A percentile compares a stretch with the other conserved stretches of the same genome.
phyloP scores from a whole-genome alignment of 768 basidiomycete species.

The Tulasnella sp. region DNA sequence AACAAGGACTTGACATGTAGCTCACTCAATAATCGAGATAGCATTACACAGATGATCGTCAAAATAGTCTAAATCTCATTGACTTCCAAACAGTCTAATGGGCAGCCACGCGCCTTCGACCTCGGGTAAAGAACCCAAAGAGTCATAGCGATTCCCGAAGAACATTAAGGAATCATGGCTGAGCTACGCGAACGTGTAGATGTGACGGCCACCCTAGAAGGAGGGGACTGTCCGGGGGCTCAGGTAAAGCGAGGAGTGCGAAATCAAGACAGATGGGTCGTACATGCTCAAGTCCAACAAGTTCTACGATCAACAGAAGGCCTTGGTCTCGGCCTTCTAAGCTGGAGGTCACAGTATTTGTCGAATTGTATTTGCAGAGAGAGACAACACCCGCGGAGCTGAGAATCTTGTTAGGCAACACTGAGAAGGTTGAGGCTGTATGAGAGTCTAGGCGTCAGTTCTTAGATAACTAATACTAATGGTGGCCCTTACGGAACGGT shows the following conservation, averaged over 20 bases:
- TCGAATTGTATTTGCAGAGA: not conserved
- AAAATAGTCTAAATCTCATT: not conserved
- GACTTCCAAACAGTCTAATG: not conserved
- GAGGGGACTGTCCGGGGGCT: not conserved
- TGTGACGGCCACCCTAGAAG: not conserved
- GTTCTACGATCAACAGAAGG: not conserved
- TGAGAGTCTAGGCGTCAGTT: not conserved
- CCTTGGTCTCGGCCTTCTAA: not conserved
- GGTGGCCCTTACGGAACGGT: conserved; percentile 1
- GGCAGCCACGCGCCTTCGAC: not conserved
- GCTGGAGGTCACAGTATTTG: not conserved
- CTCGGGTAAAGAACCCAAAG: not conserved
- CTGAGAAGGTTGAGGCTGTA: conserved; percentile 16
- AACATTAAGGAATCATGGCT: not conserved
- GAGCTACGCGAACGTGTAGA: not conserved
- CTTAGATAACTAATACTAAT: not conserved
- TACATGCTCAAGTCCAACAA: conserved; percentile 1
- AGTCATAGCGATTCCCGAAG: not conserved
- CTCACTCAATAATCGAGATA: not conserved
- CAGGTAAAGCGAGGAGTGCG: not conserved
- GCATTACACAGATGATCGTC: not conserved
- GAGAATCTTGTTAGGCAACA: not conserved
- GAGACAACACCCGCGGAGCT: not conserved
- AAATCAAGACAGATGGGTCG: not conserved
- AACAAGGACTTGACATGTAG: not conserved